phyloP scores from a whole-genome alignment of 1,284 basidiomycete species.

The Laetiporus sulphureus region DNA sequence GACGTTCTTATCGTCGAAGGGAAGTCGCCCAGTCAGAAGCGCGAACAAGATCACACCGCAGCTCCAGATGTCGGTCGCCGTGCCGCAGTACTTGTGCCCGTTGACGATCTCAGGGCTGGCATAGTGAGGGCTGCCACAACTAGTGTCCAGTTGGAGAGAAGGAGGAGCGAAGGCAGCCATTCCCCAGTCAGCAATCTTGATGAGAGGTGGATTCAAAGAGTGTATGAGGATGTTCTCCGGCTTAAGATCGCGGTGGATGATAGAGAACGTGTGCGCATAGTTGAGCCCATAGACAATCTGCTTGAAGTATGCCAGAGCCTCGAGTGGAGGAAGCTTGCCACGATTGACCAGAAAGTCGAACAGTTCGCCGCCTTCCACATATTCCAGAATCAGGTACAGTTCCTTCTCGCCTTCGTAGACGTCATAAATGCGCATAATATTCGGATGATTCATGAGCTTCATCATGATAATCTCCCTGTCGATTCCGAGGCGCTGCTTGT shows the following conservation, averaged over 20 bases:
- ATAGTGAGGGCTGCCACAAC: constrained; percentile 97
- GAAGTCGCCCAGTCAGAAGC: constrained; percentile 81
- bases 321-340: constrained; percentile 75
- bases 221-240: constrained; percentile 96
- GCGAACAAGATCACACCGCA: constrained; percentile 89
- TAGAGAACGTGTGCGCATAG: constrained; percentile 98
- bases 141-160: constrained; percentile 84
- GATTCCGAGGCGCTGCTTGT: constrained; percentile 89
- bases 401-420: constrained; percentile 94
- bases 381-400: constrained; percentile 94
- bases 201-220: constrained; percentile 73
- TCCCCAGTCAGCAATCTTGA: constrained; percentile 99
- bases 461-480: constrained; percentile 99
- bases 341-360: constrained; percentile 96
- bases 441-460: constrained; percentile 99
- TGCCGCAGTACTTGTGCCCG: constrained; percentile 90
- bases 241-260: constrained; percentile 98
- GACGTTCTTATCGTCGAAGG: constrained; percentile 87
- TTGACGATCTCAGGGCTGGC: constrained; percentile 98
- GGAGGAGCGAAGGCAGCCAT: constrained; percentile 93
- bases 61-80: constrained; percentile 92
- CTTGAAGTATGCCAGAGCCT: constrained; percentile 93
- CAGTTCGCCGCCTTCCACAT: constrained; percentile 95
- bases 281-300: constrained; percentile 96
- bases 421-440: constrained; percentile 94